These are phyloP conservation scores for Canariomyces notabilis DNA, from an alignment of 2,329 filamentous ascomycete genomes.

Conservation along the genomic window DNA sequence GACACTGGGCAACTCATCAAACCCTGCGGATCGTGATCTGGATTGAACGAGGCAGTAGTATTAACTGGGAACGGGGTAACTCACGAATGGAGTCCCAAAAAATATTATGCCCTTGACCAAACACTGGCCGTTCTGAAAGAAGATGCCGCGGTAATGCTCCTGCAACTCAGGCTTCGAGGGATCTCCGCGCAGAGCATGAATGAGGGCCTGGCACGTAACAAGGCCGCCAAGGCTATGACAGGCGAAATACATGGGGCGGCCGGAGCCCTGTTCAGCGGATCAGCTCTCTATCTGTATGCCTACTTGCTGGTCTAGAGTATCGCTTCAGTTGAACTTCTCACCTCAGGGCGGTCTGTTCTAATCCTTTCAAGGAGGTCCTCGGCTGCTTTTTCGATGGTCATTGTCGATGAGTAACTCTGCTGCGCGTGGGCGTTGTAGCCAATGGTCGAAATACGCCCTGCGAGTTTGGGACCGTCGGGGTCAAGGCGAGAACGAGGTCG, in stretches of 20 bases:
- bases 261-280: neutral
- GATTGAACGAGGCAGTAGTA: neutral
- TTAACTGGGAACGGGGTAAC: neutral
- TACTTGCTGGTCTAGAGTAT: too few species aligned
- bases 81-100: constrained; percentile 14
- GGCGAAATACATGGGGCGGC: constrained; percentile 15
- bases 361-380: constrained; percentile 9
- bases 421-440: constrained; percentile 8
- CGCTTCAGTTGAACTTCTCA: neutral
- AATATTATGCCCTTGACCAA: constrained; percentile 15
- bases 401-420: constrained; percentile 5
- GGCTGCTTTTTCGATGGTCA: constrained; percentile 11
- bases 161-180: neutral
- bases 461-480: constrained; percentile 5
- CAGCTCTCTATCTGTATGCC: neutral
- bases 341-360: constrained; percentile 8
- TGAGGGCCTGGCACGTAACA: constrained; percentile 13
- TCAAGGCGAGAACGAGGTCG: constrained; percentile 3
- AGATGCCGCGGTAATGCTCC: neutral
- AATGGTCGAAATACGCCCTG: constrained; percentile 12
- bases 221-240: constrained; percentile 14
- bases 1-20: neutral
- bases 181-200: constrained; percentile 8
- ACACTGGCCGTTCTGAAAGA: constrained; percentile 8
- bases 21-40: too few species aligned